Percentiles rank a stretch among this genome's conserved stretches.
phyloP scores from a whole-genome alignment of 1,284 basidiomycete species.

The Athelia psychrophila region DNA sequence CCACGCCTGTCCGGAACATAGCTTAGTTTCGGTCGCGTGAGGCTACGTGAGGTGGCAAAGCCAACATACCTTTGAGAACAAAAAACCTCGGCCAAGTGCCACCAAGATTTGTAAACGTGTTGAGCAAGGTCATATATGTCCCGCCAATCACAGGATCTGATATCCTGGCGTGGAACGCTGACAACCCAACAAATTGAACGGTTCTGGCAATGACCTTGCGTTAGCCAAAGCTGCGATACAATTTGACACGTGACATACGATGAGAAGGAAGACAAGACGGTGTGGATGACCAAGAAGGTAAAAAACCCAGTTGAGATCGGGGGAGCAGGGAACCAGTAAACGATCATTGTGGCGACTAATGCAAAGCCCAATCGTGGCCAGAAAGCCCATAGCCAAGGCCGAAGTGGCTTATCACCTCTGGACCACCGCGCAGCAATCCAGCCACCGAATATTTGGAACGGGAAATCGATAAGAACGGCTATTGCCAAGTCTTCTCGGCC shows the following conservation, averaged over 20 bases:
- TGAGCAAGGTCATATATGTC: conserved; percentile 96
- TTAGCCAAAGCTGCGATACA: neutral
- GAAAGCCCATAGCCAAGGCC: conserved; percentile 91
- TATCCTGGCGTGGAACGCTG: conserved; percentile 96
- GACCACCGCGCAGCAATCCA: conserved; percentile 97
- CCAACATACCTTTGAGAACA: conserved; percentile 76
- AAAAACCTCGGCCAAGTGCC: conserved; percentile 98
- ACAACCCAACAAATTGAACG: conserved; percentile 97
- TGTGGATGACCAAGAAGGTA: conserved; percentile 74
- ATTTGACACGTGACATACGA: conserved; percentile 48
- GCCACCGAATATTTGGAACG: conserved; percentile 94
- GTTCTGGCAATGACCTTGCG: conserved; percentile 52
- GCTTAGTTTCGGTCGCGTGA: conserved; percentile 5
- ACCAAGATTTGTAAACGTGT: conserved; percentile 96
- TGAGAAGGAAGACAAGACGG: conserved; percentile 84
- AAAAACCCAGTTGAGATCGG: conserved; percentile 83
- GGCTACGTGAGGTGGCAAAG: neutral
- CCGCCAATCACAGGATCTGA: conserved; percentile 97
- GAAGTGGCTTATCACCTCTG: conserved; percentile 68
- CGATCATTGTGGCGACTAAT: conserved; percentile 74
- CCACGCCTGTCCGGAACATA: conserved; percentile 57
- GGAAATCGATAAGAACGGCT: conserved; percentile 95
- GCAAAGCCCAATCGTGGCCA: conserved; percentile 83
- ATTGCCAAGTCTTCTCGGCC: conserved; percentile 94
- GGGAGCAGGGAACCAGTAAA: conserved; percentile 81